These are phyloP conservation scores for Exophiala spinifera DNA, from an alignment of 2,329 filamentous ascomycete species.

Conservation along the genomic window DNA sequence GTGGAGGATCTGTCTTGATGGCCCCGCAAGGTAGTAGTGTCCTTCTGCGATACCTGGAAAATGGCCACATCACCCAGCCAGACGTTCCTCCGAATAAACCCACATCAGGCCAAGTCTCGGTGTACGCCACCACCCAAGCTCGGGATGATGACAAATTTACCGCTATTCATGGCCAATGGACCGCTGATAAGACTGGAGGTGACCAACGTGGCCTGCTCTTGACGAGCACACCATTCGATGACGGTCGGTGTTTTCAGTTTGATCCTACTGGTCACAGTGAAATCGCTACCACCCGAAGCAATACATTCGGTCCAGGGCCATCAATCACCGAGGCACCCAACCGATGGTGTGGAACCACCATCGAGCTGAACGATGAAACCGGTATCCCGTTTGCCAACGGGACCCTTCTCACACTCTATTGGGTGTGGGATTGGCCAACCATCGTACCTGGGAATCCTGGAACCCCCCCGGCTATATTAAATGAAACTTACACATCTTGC, in stretches of 20 bases:
- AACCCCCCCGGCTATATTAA: not conserved
- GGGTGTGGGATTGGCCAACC: constrained; percentile 1
- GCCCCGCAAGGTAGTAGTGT: not conserved
- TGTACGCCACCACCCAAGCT: constrained; percentile 1
- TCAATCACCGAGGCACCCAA: not conserved
- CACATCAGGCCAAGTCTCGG: constrained; percentile 2
- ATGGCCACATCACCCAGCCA: constrained; percentile 1
- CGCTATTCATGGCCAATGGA: constrained; percentile 4
- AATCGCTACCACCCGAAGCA: not conserved
- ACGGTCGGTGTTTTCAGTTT: constrained; percentile 3
- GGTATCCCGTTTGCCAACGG: not conserved
- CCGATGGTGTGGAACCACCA: constrained; percentile 1
- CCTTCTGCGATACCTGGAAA: constrained; percentile 1
- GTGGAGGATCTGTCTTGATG: not conserved
- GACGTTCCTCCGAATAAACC: constrained; percentile 1
- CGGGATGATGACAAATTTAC: constrained; percentile 4
- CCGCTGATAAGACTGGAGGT: constrained; percentile 1
- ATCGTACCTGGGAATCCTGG: not conserved
- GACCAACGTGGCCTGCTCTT: constrained; percentile 2
- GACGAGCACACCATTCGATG: not conserved
- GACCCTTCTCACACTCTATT: not conserved
- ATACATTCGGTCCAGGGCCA: constrained; percentile 1
- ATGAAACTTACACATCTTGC: not conserved
- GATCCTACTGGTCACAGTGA: constrained; percentile 2
- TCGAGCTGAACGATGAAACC: not conserved